A percentile compares a stretch with the other conserved stretches of the same genome.
phyloP scores from a whole-genome alignment of 2,329 filamentous ascomycete genomes.

The Daldinia sp. region DNA sequence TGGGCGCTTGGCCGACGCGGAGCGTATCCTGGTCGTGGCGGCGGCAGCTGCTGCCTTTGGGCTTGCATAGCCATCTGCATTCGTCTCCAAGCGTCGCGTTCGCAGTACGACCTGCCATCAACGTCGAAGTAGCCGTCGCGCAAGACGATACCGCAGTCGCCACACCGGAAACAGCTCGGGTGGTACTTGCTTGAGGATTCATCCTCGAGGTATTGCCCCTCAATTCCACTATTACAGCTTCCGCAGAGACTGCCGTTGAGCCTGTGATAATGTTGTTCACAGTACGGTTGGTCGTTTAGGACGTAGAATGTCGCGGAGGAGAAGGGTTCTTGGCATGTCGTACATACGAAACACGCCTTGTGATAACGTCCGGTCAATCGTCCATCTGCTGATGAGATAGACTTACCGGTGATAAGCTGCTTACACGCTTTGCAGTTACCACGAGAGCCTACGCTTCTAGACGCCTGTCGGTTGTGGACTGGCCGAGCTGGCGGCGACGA shows the following conservation, averaged over 20 bases:
- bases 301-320: slow-evolving; percentile 93
- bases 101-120: slow-evolving; percentile 80
- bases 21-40: slow-evolving; percentile 33
- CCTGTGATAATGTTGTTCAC: slow-evolving; percentile 90
- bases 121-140: slow-evolving; percentile 92
- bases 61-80: slow-evolving; percentile 53
- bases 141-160: slow-evolving; percentile 76
- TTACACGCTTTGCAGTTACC: slow-evolving; percentile 86
- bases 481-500: slow-evolving; percentile 43
- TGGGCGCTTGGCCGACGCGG: slow-evolving; percentile 36
- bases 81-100: slow-evolving; percentile 78
- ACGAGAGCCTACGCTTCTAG: slow-evolving; percentile 56
- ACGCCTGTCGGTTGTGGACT: slow-evolving; percentile 51
- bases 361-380: slow-evolving; percentile 93
- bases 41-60: slow-evolving; percentile 39
- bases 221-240: slow-evolving; percentile 83
- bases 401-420: slow-evolving; percentile 84
- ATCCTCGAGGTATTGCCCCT: slow-evolving; percentile 92
- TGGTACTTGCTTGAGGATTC: slow-evolving; percentile 82
- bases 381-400: slow-evolving; percentile 91
- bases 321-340: slow-evolving; percentile 82
- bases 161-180: slow-evolving; percentile 84
- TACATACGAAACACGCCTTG: slow-evolving; percentile 93
- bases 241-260: slow-evolving; percentile 87
- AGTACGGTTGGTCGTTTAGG: slow-evolving; percentile 85